Evolutionary conservation across 2,329 filamentous ascomycete genomes (phyloP), one percentile per base, ranked within the genome.

Genomic region (Aspergillus terreus): DNA sequence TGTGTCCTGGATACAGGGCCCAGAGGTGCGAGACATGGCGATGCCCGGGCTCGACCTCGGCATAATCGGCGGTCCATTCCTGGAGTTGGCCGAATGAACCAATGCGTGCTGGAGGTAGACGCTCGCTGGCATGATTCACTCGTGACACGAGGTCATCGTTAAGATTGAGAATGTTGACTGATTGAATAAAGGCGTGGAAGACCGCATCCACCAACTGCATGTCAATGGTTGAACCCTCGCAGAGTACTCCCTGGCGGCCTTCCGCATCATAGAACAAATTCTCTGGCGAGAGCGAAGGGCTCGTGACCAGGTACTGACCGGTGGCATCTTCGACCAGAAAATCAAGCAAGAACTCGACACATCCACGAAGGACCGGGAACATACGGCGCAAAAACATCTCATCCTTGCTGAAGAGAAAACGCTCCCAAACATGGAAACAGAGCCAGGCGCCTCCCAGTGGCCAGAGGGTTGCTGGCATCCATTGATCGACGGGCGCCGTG

Each of bases 341-440:
- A 47, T 67, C 65, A 0, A 67, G 46, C 6, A 66, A 54, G 27
- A 69, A 69, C 21, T 64, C 59, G 11, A 67, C 59, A 25, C 62
- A 63, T n/a, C 63, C 63, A n/a, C 55, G 56, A 4, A 69, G 46
- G 15, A 63, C 52, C 1, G 58, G 57, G 14, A 65, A 62, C 57
- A 63, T 63, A 1, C 51, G 52, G 2, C 33, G 40, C 4, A 68
- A 53, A 7, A 64, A 63, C 1, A 11, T 23, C 5, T 46, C 46
- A 38, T 67, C 54, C 6, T 59, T 50, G 2, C 74, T 77, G 57
- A 82, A 84, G 32, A 78, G 76, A 61, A 75, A 84, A 58, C 79
- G 74, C 51, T 84, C 80, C 65, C 75, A 79, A 1, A 84, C 77
- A 55, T 84, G 80, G 52, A 81, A 78, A 73, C 82, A 82, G 70